A percentile compares a stretch with the other conserved stretches of the same genome.
phyloP scores from a whole-genome alignment of 345 rosid species.

The Aquilaria sinensis region DNA sequence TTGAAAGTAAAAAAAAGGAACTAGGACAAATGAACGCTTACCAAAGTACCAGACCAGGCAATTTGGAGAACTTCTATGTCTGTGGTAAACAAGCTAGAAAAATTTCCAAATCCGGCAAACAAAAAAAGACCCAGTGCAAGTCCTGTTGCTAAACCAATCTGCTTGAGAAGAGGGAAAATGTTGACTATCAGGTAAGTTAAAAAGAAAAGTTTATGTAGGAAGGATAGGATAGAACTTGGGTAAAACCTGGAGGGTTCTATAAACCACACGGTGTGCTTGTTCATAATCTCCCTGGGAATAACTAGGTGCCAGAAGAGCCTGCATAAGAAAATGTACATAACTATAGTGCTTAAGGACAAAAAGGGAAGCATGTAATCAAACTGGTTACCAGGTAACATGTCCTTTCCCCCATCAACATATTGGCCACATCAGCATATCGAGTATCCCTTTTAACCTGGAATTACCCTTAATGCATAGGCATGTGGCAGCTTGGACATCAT shows the following conservation, averaged over 20 bases:
- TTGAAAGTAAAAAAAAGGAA: not conserved
- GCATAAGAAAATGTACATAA: constrained; percentile 13
- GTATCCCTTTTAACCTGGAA: too few relatives aligned
- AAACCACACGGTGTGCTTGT: constrained; percentile 58
- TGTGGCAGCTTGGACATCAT: too few relatives aligned
- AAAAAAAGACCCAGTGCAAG: constrained; percentile 55
- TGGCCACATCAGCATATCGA: too few relatives aligned
- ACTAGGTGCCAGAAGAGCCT: constrained; percentile 83
- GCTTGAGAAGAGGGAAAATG: constrained; percentile 17
- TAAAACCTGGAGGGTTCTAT: constrained; percentile 58
- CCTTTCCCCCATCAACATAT: too few relatives aligned
- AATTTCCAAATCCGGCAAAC: constrained; percentile 67
- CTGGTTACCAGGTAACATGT: too few relatives aligned
- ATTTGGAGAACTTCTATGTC: constrained; percentile 79
- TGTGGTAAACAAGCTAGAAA: constrained; percentile 62
- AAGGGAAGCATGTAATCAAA: too few relatives aligned
- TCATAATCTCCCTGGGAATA: constrained; percentile 70
- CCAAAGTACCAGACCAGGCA: constrained; percentile 72
- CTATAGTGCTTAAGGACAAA: too few relatives aligned
- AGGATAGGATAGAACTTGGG: constrained; percentile 3
- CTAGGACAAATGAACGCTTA: constrained; percentile 26
- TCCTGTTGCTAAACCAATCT: constrained; percentile 84
- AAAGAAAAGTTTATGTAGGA: constrained; percentile 6
- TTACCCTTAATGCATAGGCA: too few relatives aligned
- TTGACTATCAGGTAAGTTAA: constrained; percentile 4